These are phyloP conservation scores for Cucurbita moschata DNA, from an alignment of 306 rosid genomes.

Conservation along the genomic window DNA sequence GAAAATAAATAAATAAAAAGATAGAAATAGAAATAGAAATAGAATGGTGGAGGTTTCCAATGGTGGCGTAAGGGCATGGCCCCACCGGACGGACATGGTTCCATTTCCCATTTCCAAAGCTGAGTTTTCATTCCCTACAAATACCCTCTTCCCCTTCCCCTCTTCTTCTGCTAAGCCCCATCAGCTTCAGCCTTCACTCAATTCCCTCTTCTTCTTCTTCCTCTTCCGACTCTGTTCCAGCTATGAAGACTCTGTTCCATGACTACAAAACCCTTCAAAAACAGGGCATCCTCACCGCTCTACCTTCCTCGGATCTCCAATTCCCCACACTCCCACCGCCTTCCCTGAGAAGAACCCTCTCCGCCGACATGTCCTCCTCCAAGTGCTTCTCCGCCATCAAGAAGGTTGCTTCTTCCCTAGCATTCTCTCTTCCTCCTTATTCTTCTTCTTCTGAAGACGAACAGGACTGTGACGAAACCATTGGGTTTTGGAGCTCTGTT, in stretches of 20 bases:
- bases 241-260: neutral
- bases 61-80: constrained; percentile 24
- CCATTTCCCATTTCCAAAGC: constrained; percentile 1
- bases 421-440: constrained; percentile 16
- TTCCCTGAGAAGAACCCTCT: constrained; percentile 62
- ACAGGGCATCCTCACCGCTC: constrained; percentile 62
- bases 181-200: constrained; percentile 17
- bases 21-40: too few relatives aligned
- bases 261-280: constrained; percentile 6
- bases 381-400: constrained; percentile 20
- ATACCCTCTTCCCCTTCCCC: constrained; percentile 37
- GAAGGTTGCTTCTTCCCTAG: constrained; percentile 38
- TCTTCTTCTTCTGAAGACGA: too few relatives aligned
- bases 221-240: neutral
- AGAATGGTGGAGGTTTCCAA: neutral
- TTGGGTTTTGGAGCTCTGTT: too few relatives aligned
- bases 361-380: constrained; percentile 88
- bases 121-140: neutral
- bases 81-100: constrained; percentile 77
- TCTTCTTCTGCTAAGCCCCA: constrained; percentile 23
- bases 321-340: constrained; percentile 4
- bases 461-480: too few relatives aligned
- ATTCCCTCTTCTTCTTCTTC: neutral
- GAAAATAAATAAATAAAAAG: too few relatives aligned
- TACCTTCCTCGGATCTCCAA: constrained; percentile 26